A percentile compares a stretch with the other conserved stretches of the same genome.
phyloP scores from a whole-genome alignment of 129 eudicot genomes.

The Oenanthe sinensis region DNA sequence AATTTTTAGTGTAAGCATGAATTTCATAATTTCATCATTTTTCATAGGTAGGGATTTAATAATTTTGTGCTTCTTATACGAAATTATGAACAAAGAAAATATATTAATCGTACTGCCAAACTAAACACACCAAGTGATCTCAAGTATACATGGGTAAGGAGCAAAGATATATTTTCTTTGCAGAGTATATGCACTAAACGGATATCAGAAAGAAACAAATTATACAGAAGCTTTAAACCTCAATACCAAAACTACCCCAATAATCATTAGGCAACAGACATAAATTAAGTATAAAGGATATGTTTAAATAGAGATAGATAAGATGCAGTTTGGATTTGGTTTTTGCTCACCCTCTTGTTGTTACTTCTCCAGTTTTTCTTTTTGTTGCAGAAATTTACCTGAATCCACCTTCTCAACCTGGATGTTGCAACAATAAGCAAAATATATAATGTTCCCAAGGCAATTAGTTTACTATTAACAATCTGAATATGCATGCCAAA shows the following conservation, averaged over 20 bases:
- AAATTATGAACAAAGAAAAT: not conserved
- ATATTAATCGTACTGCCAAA: not conserved
- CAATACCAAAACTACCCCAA: not conserved
- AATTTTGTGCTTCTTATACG: not conserved
- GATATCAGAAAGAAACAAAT: not conserved
- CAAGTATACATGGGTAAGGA: not conserved
- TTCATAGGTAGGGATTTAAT: not conserved
- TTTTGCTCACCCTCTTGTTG: constrained; percentile 34
- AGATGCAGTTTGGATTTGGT: not conserved
- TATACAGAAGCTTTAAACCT: not conserved
- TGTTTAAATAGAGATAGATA: not conserved
- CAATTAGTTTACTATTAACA: too few species aligned
- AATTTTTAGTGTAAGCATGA: not conserved
- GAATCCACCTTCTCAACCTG: constrained; percentile 37
- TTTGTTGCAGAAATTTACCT: constrained; percentile 25
- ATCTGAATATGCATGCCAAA: not conserved
- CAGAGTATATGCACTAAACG: not conserved
- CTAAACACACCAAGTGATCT: not conserved
- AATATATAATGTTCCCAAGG: not conserved
- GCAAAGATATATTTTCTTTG: not conserved
- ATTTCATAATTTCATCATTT: not conserved
- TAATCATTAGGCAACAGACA: not conserved
- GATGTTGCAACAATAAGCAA: not conserved
- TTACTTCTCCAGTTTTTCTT: constrained; percentile 28
- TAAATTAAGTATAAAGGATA: not conserved